Conservation (phyloP, 2,329 filamentous ascomycete genomes). For the Alternaria angustiovoidea region DNA sequence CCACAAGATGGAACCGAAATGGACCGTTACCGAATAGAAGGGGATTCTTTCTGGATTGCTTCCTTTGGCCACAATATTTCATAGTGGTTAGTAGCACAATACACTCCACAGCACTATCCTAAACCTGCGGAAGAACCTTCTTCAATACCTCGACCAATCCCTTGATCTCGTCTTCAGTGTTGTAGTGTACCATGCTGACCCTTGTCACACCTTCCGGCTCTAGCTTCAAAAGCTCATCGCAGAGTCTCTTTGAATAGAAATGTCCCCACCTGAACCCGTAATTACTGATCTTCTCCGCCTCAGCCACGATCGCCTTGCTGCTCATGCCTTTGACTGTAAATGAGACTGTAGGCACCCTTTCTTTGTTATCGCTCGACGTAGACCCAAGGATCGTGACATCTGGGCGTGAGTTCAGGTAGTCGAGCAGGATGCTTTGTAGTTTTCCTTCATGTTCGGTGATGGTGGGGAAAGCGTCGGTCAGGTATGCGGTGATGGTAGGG, state of each 20-base stretch:
- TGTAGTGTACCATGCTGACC: slow-evolving; percentile 78
- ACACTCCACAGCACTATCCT: background rate
- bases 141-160: slow-evolving; percentile 63
- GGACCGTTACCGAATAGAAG: background rate
- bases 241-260: slow-evolving; percentile 73
- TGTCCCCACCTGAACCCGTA: slow-evolving; percentile 72
- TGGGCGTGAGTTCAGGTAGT: slow-evolving; percentile 62
- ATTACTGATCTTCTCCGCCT: slow-evolving; percentile 65
- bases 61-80: background rate
- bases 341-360: slow-evolving; percentile 71
- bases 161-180: slow-evolving; percentile 69
- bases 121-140: slow-evolving; percentile 52
- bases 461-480: slow-evolving; percentile 53
- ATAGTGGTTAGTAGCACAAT: background rate
- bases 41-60: background rate
- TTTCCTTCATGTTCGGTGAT: slow-evolving; percentile 67
- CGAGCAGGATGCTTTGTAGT: slow-evolving; percentile 66
- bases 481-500: slow-evolving; percentile 68
- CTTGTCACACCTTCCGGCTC: slow-evolving; percentile 70
- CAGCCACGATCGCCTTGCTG: slow-evolving; percentile 67
- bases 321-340: slow-evolving; percentile 68
- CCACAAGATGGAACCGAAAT: background rate
- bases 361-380: slow-evolving; percentile 54
- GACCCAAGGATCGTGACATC: slow-evolving; percentile 69
- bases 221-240: slow-evolving; percentile 66